Evolutionary conservation across 2,329 filamentous ascomycete genomes (phyloP).

Genomic region (Bipolaris victoriae): DNA sequence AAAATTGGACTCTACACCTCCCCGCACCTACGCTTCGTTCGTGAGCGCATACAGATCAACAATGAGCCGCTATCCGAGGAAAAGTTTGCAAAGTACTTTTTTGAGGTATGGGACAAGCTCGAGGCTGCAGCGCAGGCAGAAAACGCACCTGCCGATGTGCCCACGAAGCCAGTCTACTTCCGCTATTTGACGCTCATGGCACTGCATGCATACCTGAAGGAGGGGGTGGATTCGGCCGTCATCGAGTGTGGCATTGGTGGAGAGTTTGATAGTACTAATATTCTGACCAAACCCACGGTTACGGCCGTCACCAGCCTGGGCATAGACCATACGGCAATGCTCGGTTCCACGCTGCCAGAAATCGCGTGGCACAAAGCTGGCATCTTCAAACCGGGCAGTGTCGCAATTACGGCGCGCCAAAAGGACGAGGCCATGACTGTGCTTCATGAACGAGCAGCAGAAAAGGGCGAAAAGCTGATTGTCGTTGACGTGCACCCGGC

Average conservation of each 20-base stretch:
- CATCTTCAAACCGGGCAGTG: slow-evolving; percentile 73
- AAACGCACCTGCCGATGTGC: slow-evolving; percentile 56
- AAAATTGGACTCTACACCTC: slow-evolving; percentile 83
- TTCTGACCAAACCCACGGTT: slow-evolving; percentile 72
- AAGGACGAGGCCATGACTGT: slow-evolving; percentile 61
- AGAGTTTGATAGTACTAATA: slow-evolving; percentile 90
- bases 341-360: slow-evolving; percentile 77
- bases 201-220: slow-evolving; percentile 78
- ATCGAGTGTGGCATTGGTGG: slow-evolving; percentile 95
- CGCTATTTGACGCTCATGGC: slow-evolving; percentile 89
- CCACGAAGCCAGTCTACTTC: slow-evolving; percentile 87
- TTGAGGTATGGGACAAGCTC: slow-evolving; percentile 78
- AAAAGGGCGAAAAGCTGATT: slow-evolving; percentile 55
- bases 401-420: slow-evolving; percentile 69
- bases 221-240: slow-evolving; percentile 78
- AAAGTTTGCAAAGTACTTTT: slow-evolving; percentile 78
- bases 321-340: slow-evolving; percentile 81
- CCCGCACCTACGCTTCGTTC: slow-evolving; percentile 80
- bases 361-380: slow-evolving; percentile 95
- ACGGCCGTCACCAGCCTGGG: slow-evolving; percentile 80
- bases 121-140: slow-evolving; percentile 60
- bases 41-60: slow-evolving; percentile 84
- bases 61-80: slow-evolving; percentile 71
- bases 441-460: slow-evolving; percentile 60
- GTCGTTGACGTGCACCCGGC: slow-evolving; percentile 58